Conservation (phyloP, 2,329 filamentous ascomycete genomes). For the Sphaerostilbella broomeana region DNA sequence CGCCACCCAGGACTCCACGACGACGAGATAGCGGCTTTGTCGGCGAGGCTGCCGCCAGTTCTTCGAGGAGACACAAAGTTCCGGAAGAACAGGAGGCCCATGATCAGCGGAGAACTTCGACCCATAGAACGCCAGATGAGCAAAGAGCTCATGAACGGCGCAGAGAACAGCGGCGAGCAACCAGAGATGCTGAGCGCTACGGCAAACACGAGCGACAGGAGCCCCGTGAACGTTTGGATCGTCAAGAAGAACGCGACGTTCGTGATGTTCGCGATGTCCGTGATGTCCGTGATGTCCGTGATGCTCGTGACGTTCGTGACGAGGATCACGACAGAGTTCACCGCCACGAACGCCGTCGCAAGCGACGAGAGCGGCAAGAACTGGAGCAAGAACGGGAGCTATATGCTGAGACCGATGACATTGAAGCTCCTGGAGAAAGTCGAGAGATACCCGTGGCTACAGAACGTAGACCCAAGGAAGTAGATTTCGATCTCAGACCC, state of each 20-base stretch:
- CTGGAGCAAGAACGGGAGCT: slow-evolving; percentile 5
- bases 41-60: slow-evolving; percentile 32
- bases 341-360: slow-evolving; percentile 9
- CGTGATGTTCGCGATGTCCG: neutral
- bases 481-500: slow-evolving; percentile 20
- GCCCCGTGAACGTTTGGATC: slow-evolving; percentile 13
- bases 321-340: too few relatives aligned
- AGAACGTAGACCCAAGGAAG: slow-evolving; percentile 29
- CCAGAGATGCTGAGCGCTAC: slow-evolving; percentile 7
- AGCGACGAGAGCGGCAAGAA: slow-evolving; percentile 10
- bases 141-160: slow-evolving; percentile 17
- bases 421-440: slow-evolving; percentile 1
- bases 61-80: slow-evolving; percentile 33
- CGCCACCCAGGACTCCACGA: slow-evolving; percentile 33
- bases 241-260: neutral
- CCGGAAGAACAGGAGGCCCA: slow-evolving; percentile 45
- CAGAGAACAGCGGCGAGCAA: slow-evolving; percentile 18
- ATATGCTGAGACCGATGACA: neutral
- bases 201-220: slow-evolving; percentile 7
- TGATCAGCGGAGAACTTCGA: slow-evolving; percentile 46
- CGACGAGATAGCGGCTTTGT: slow-evolving; percentile 42
- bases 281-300: neutral
- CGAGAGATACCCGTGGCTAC: slow-evolving; percentile 5
- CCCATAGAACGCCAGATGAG: slow-evolving; percentile 26
- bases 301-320: neutral